Percentiles rank a stretch among this genome's conserved stretches.
phyloP scores from a whole-genome alignment of 1,284 basidiomycete species.

The Mycosarcoma maydis region DNA sequence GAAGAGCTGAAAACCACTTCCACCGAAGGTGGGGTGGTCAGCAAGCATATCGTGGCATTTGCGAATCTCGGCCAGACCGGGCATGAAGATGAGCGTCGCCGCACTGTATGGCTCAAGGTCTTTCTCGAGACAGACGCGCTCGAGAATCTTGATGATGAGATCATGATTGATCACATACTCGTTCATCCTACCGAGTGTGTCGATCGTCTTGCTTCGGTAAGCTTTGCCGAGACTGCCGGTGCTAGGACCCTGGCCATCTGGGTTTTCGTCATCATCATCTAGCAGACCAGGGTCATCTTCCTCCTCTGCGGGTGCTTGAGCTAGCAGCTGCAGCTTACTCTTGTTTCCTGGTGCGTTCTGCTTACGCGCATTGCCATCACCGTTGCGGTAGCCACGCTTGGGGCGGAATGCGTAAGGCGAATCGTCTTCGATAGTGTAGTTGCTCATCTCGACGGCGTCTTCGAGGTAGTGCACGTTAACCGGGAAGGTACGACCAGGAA shows the following conservation, averaged over 20 bases:
- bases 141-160: slow-evolving; percentile 80
- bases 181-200: slow-evolving; percentile 86
- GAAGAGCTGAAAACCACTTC: slow-evolving; percentile 78
- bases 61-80: slow-evolving; percentile 85
- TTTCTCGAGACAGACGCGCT: slow-evolving; percentile 80
- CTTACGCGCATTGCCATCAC: slow-evolving; percentile 33
- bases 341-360: slow-evolving; percentile 64
- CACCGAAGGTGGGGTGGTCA: slow-evolving; percentile 81
- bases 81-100: slow-evolving; percentile 92
- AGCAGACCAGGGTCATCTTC: slow-evolving; percentile 80
- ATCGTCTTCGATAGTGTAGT: slow-evolving; percentile 79
- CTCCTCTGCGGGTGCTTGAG: slow-evolving; percentile 71
- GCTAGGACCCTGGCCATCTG: slow-evolving; percentile 65
- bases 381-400: slow-evolving; percentile 42
- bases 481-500: slow-evolving; percentile 97
- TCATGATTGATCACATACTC: slow-evolving; percentile 77
- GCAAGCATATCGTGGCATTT: slow-evolving; percentile 82
- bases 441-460: slow-evolving; percentile 86
- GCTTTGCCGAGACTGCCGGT: slow-evolving; percentile 69
- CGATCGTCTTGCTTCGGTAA: slow-evolving; percentile 78
- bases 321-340: slow-evolving; percentile 74
- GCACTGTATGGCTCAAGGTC: slow-evolving; percentile 75
- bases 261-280: slow-evolving; percentile 79
- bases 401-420: slow-evolving; percentile 79
- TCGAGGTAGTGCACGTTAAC: slow-evolving; percentile 89